Evolutionary conservation across 345 rosid species (phyloP).

Genomic region (Eucalyptus paniculata): DNA sequence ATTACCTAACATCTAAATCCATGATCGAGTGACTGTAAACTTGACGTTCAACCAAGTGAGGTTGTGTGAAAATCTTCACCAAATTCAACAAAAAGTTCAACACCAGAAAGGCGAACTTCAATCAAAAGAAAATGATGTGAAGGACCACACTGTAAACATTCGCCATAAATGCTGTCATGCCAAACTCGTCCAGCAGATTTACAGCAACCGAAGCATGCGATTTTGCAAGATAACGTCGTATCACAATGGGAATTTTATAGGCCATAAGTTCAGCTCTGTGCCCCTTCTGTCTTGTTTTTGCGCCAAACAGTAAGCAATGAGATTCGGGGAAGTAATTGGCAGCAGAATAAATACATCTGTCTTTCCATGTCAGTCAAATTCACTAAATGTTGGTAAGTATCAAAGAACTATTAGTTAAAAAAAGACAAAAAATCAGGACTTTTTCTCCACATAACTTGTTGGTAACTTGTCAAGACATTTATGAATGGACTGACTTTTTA

Average conservation of each 20-base stretch:
- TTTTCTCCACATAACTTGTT: not conserved
- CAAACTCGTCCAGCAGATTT: not conserved
- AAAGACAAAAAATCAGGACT: not conserved
- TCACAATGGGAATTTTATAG: not conserved
- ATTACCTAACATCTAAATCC: not conserved
- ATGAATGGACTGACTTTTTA: not conserved
- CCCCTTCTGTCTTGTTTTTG: not conserved
- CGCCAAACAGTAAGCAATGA: not conserved
- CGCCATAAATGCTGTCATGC: not conserved
- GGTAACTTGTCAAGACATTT: not conserved
- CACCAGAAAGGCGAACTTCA: not conserved
- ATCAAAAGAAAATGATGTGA: not conserved
- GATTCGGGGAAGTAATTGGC: not conserved
- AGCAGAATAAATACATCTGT: not conserved
- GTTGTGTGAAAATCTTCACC: not conserved
- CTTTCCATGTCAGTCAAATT: not conserved
- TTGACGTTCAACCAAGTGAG: not conserved
- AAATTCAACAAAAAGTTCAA: not conserved
- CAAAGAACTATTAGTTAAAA: not conserved
- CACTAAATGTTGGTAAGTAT: not conserved
- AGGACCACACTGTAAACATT: not conserved
- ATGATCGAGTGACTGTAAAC: not conserved
- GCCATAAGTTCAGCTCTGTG: not conserved
- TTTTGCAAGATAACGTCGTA: not conserved
- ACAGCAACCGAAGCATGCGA: not conserved